Base-by-base conservation (phyloP, 257 asterid genomes). In the Datura wrightii region DNA sequence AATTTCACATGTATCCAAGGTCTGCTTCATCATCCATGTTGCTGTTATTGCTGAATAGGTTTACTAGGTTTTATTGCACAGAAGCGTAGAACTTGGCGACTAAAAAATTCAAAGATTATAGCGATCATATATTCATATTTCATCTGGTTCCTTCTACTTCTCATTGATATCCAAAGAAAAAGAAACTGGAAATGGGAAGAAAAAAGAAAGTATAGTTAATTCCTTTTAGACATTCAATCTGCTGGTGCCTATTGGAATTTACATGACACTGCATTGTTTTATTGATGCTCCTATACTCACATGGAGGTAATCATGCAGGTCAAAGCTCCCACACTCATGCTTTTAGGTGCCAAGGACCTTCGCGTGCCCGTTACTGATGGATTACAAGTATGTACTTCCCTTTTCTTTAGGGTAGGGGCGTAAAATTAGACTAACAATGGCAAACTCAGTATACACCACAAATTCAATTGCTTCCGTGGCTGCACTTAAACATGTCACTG, bases 351-450 rank as follows among this genome's bases (percentile, higher is more conserved):
- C 8, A 89, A 91, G 89, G 99, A 97, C 86, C 97, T 94, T 46
- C 98, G 99, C 0, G 99, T 97, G 9, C 99, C 99, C 2, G 84
- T 92, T 82, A 89, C 93, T 70, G 93, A 88, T 41, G 99, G 99
- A 79, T 82, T 97, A 82, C 99, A 97, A 86, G 99, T 95, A 90
- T 88, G 91, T 62, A 6, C 8, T 31, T 18, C 5, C 15, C 70
- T 78, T 34, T 52, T 10, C 63, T 46, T 3, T 42, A 15, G 24
- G 19, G 31, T 24, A 24, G 2, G 2, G 6, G 2, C 44, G 0
- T 76, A 24, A 3, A 13, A 50, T 7, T 36, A 52, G 6, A 76
- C n/a, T 24, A 74, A 74, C 60, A 6, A 74, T 13, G 59, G 60
- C 48, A 74, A 74, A 19, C 13, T 70, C 16, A 70, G 54, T 41